These are phyloP conservation scores for Garcia nutans DNA, from an alignment of 345 rosid species.

Conservation along the genomic window DNA sequence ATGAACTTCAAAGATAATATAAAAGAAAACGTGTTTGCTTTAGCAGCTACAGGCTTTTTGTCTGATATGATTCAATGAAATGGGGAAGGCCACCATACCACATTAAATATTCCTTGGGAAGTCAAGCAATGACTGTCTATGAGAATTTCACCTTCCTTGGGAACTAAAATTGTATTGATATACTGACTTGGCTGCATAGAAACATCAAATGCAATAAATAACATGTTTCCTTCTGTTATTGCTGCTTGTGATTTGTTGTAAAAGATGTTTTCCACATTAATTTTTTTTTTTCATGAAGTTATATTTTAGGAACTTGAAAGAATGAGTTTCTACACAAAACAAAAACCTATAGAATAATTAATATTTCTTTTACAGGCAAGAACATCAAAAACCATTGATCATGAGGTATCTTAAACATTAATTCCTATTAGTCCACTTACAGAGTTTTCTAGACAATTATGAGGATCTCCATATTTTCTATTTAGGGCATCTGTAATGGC, in stretches of 20 bases:
- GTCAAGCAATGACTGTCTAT: conserved; percentile 53
- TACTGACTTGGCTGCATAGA: conserved; percentile 73
- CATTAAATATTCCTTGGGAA: conserved; percentile 65
- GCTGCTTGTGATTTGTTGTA: not conserved
- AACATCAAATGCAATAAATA: conserved; percentile 12
- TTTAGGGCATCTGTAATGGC: conserved; percentile 79
- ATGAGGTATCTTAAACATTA: conserved; percentile 1
- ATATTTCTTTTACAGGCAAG: not conserved
- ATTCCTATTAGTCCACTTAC: conserved; percentile 42
- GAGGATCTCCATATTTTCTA: conserved; percentile 70
- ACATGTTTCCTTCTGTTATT: conserved; percentile 4
- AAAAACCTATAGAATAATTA: too few relatives aligned
- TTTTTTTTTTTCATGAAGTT: not conserved
- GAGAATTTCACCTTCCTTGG: conserved; percentile 63
- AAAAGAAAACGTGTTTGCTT: not conserved
- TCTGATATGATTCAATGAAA: not conserved
- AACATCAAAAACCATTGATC: not conserved
- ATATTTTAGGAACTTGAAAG: not conserved
- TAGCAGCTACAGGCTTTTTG: not conserved
- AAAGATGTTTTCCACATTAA: not conserved
- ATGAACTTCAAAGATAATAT: not conserved
- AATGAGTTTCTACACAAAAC: not conserved
- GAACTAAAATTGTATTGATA: conserved; percentile 75
- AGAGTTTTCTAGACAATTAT: conserved; percentile 50
- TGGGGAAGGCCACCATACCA: conserved; percentile 41